Evolutionary conservation across 2,329 filamentous ascomycete genomes (phyloP).

Genomic region (Penicillium sp.): DNA sequence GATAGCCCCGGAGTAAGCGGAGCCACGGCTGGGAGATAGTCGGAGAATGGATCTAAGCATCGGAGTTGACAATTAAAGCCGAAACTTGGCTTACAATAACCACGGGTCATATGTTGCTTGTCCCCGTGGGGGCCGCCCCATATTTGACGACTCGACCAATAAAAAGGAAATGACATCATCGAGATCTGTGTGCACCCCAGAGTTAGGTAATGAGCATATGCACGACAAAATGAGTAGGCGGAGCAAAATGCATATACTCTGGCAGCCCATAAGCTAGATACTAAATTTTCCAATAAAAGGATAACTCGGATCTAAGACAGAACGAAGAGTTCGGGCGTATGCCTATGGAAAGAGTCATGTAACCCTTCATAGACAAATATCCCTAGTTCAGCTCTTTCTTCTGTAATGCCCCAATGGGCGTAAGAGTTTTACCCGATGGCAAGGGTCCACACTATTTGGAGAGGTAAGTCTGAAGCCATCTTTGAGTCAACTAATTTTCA

Average conservation of each 20-base stretch:
- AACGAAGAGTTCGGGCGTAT: not conserved
- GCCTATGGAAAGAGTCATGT: not conserved
- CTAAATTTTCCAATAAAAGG: not conserved
- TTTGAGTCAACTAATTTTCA: not conserved
- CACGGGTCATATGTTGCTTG: not conserved
- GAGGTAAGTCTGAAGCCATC: not conserved
- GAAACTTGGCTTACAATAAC: not conserved
- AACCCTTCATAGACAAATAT: too few relatives aligned
- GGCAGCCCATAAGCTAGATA: not conserved
- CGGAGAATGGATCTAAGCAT: not conserved
- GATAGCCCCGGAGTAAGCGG: not conserved
- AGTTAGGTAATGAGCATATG: too few relatives aligned
- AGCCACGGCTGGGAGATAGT: not conserved
- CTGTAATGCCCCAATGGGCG: not conserved
- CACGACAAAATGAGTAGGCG: not conserved
- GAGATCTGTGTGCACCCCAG: not conserved
- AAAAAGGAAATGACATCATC: not conserved
- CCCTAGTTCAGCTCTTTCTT: not conserved
- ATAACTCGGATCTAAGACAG: not conserved
- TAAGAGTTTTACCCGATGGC: constrained; percentile 1
- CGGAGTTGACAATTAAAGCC: not conserved
- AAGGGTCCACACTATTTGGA: not conserved
- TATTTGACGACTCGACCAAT: not conserved
- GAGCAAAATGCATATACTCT: too few relatives aligned
- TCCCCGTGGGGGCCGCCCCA: not conserved